Evolutionary conservation across 148 eudicot species (phyloP), one percentile per base, ranked within the genome.

Genomic region (Rhododendron vialii): DNA sequence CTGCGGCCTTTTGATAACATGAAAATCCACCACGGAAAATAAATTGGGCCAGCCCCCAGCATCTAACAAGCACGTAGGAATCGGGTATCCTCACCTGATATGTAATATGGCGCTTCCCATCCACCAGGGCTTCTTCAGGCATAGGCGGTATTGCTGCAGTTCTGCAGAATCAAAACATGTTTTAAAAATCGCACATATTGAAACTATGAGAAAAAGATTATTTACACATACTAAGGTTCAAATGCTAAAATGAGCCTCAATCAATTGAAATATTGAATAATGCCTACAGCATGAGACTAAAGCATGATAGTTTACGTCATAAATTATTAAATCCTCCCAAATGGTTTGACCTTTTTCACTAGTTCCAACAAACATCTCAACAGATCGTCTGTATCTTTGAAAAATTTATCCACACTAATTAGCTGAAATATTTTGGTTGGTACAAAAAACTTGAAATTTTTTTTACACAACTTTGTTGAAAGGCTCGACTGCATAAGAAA

Each of bases 91-190:
- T 88, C 78, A 93, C 98, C 94, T 94, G 92, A 63, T 86, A 84
- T 22, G 89, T 89, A 47, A 96, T 95, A 10, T 89, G 88, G 61
- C 98, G 96, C 89, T 95, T 96, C 57, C 98, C 98, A 78, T 95
- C 95, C 51, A 75, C 89, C 36, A 83, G 84, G 48, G 83, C 74
- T 51, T 93, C 98, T 57, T 96, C 98, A 65, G 90, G 91, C 87
- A 90, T 85, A 20, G 86, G 76, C 33, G 84, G 85, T 67, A 83
- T 63, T 78, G 85, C 84, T 10, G 84, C 79, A 78, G 87, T 80
- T 90, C 98, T 96, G 90, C 84, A 90, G 38, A 80, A 67, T 33
- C 8, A 90, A 86, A 81, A 1, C 45, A 38, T 9, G 30, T 20
- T 73, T 13, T 4, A 15, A 9, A 3, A 13, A 84, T 26, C 1